Evolutionary conservation across 176 grass and related monocot genomes (phyloP).

Genomic region (Avena insularis): DNA sequence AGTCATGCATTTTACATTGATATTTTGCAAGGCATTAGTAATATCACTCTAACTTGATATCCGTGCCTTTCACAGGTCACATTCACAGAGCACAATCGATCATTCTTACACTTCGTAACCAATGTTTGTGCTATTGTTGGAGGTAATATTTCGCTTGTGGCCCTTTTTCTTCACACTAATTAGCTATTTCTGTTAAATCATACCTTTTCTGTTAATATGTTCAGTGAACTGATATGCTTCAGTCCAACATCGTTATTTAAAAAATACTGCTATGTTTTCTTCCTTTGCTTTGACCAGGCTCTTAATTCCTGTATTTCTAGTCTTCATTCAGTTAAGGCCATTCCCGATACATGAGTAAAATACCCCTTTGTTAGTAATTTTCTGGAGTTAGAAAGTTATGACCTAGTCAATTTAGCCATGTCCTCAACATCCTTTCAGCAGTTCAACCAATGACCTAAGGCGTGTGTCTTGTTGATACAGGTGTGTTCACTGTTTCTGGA

Average conservation of each 20-base stretch:
- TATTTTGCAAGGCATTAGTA: constrained; percentile 14
- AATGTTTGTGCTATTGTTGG: constrained; percentile 99
- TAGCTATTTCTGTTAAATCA: not conserved
- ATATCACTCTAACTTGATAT: constrained; percentile 1
- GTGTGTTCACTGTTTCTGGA: constrained; percentile 94
- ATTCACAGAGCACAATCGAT: constrained; percentile 69
- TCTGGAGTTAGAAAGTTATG: not conserved
- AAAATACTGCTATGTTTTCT: not conserved
- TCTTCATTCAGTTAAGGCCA: not conserved
- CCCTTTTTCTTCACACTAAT: constrained; percentile 28
- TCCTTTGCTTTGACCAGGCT: not conserved
- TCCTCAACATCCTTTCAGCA: constrained; percentile 20
- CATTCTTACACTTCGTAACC: constrained; percentile 96
- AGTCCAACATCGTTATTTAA: constrained; percentile 23
- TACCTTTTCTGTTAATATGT: constrained; percentile 19
- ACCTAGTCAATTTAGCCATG: not conserved
- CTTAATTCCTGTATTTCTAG: not conserved
- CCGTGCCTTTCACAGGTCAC: constrained; percentile 74
- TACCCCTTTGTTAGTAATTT: not conserved
- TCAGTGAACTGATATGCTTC: constrained; percentile 27
- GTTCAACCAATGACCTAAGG: constrained; percentile 17
- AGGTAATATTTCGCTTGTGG: constrained; percentile 62
- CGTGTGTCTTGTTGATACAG: constrained; percentile 50
- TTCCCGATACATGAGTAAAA: constrained; percentile 6
- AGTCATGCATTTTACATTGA: constrained; percentile 13